Base-by-base conservation (phyloP, 1,139 yeast species). In the Zygoascus sp. region DNA sequence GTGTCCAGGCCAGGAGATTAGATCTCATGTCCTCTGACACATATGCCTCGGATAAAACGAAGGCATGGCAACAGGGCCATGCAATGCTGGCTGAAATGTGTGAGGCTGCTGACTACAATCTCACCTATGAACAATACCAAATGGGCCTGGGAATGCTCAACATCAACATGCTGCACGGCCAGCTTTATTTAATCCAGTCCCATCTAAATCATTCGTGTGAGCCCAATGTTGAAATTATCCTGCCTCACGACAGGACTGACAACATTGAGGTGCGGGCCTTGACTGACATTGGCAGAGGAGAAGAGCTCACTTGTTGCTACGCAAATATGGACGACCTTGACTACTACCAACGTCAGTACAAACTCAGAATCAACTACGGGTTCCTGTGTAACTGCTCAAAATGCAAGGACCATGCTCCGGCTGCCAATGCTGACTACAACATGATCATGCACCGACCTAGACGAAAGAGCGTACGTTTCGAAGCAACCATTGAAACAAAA, bases 301-400 rank as follows among this genome's bases (percentile, higher is more conserved):
- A 83, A 56, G 94, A 86, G 60, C 71, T 87, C 42, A 69, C 78
- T 0, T 79, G 86, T 1, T 73, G 84, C 1, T 87, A 87, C 57
- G 87, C 86, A 1, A 80, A 83, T 56, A 37, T 35, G 28, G 87
- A 90, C 1, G 64, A 70, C 8, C 81, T 79, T 58, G 77, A 80
- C 2, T 77, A 81, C 6, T 76, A 73, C 40, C 79, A 80, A 53
- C 76, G 96, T 55, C 81, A 79, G 58, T 66, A 85, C 52, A 81
- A 77, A 53, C 68, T 87, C 44, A 68, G 90, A 48, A 80, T 80
- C n/a, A 81, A 83, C 57, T 87, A 89, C 88, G 95, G 95, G 4
- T 87, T 87, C 62, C 59, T 75, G n/a, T 87, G 96, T 63, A 67
- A 63, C 21, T 87, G 96, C 62, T 56, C 63, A 8, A 77, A 83